These are phyloP conservation scores for Daedaleopsis nitida DNA, from an alignment of 768 basidiomycete genomes.

Conservation along the genomic window DNA sequence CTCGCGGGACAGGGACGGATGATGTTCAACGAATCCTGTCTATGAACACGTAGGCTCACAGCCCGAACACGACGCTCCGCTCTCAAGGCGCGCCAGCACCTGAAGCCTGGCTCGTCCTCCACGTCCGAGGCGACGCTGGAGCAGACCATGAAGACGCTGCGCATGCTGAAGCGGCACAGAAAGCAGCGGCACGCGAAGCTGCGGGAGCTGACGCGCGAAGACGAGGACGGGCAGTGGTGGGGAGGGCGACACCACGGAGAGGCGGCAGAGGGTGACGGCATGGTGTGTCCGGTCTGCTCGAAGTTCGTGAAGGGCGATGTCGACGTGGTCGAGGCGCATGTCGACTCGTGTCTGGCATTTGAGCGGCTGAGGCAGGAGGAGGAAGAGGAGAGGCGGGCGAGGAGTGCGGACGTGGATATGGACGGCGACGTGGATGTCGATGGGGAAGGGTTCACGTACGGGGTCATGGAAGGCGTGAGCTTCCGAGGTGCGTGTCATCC, in stretches of 20 bases:
- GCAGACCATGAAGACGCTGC: conserved; percentile 53
- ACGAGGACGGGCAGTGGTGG: conserved; percentile 44
- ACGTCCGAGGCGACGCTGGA: conserved; percentile 28
- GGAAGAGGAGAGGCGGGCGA: conserved; percentile 33
- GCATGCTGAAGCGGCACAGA: conserved; percentile 65
- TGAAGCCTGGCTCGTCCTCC: conserved; percentile 12
- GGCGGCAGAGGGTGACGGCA: conserved; percentile 40
- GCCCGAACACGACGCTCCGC: conserved; percentile 47
- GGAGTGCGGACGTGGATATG: conserved; percentile 33
- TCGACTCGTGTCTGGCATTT: conserved; percentile 76
- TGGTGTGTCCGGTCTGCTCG: conserved; percentile 73
- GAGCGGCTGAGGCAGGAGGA: conserved; percentile 47
- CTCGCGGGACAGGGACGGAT: neutral
- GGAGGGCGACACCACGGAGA: conserved; percentile 20
- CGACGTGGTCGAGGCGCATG: conserved; percentile 77
- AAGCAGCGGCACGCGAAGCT: conserved; percentile 69
- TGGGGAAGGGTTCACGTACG: conserved; percentile 28
- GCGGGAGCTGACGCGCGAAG: conserved; percentile 66
- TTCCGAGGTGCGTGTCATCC: conserved; percentile 32
- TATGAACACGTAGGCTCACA: conserved; percentile 26
- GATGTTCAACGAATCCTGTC: neutral
- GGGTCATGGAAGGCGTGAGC: conserved; percentile 37
- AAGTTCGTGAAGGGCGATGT: conserved; percentile 60
- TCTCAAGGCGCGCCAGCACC: conserved; percentile 42
- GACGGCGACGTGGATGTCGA: conserved; percentile 49